These are phyloP conservation scores for Lasiodiplodia sp. DNA, from an alignment of 2,329 filamentous ascomycete species.

Conservation along the genomic window DNA sequence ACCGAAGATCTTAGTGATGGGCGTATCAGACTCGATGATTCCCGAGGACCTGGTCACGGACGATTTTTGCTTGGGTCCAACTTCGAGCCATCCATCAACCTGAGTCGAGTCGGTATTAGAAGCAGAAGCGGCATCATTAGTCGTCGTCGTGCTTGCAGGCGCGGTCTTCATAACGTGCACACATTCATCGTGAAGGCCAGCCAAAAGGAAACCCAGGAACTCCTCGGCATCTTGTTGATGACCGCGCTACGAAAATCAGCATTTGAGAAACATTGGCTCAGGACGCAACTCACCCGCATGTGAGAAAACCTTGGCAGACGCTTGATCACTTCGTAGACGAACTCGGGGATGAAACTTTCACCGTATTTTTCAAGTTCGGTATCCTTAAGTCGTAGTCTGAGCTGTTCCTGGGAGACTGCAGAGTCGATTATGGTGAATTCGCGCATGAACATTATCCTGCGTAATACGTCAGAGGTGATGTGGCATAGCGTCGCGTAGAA, in stretches of 20 bases:
- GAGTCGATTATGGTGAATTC: conserved; percentile 89
- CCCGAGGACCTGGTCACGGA: conserved; percentile 88
- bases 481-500: neutral
- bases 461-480: conserved; percentile 31
- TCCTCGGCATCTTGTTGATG: conserved; percentile 99
- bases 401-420: conserved; percentile 74
- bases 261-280: conserved; percentile 23
- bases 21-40: conserved; percentile 73
- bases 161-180: conserved; percentile 73
- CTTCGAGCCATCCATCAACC: conserved; percentile 84
- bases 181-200: conserved; percentile 93
- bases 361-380: conserved; percentile 90
- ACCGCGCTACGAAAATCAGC: conserved; percentile 68
- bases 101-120: conserved; percentile 53
- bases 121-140: conserved; percentile 47
- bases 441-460: conserved; percentile 91
- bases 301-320: conserved; percentile 85
- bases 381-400: conserved; percentile 76
- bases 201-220: conserved; percentile 90
- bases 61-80: conserved; percentile 88
- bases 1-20: conserved; percentile 93
- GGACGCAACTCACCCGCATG: conserved; percentile 74
- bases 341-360: conserved; percentile 89
- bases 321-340: conserved; percentile 92
- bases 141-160: conserved; percentile 40